A percentile compares a stretch with the other conserved stretches of the same genome.
Conservation (phyloP, 352 stramenopile species). For the Elongisporangium senticosum region DNA sequence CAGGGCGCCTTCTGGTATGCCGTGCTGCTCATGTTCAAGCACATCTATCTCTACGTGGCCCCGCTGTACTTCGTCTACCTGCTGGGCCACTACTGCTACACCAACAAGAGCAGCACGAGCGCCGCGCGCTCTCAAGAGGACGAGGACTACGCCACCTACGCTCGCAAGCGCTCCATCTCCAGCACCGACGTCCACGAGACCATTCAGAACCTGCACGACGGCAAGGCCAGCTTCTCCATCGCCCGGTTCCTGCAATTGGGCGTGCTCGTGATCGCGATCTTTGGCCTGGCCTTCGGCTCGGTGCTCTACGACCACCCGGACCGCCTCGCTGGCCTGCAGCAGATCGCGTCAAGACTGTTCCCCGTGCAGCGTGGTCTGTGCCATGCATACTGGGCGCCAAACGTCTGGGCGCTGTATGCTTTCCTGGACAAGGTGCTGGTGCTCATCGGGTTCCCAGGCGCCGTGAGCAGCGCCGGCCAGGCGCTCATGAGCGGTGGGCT, state of each 20-base stretch:
- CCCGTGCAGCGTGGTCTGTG: conserved; percentile 95
- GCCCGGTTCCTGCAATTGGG: conserved; percentile 79
- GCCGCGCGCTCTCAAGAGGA: conserved; percentile 8
- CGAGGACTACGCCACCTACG: conserved; percentile 9
- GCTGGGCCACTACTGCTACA: conserved; percentile 88
- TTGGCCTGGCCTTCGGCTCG: conserved; percentile 79
- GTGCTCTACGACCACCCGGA: conserved; percentile 49
- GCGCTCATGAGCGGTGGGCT: conserved; percentile 82
- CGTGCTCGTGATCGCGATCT: conserved; percentile 74
- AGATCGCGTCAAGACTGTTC: conserved; percentile 94
- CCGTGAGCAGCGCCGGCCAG: conserved; percentile 19
- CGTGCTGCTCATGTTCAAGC: conserved; percentile 95
- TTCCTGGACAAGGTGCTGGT: conserved; percentile 86
- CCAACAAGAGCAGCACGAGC: conserved; percentile 14
- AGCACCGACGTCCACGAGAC: conserved; percentile 65
- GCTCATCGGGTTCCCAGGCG: conserved; percentile 28
- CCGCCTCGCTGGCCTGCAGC: conserved; percentile 48
- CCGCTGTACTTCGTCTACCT: conserved; percentile 97
- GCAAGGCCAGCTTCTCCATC: conserved; percentile 50
- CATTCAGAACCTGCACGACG: conserved; percentile 55
- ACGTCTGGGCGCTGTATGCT: conserved; percentile 96
- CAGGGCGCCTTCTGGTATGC: conserved; percentile 89
- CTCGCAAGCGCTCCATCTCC: conserved; percentile 61
- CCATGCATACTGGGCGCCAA: conserved; percentile 98
- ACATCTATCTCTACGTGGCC: conserved; percentile 95